Base-by-base conservation (phyloP, 1,139 yeast species). In the Pichia sp. region DNA sequence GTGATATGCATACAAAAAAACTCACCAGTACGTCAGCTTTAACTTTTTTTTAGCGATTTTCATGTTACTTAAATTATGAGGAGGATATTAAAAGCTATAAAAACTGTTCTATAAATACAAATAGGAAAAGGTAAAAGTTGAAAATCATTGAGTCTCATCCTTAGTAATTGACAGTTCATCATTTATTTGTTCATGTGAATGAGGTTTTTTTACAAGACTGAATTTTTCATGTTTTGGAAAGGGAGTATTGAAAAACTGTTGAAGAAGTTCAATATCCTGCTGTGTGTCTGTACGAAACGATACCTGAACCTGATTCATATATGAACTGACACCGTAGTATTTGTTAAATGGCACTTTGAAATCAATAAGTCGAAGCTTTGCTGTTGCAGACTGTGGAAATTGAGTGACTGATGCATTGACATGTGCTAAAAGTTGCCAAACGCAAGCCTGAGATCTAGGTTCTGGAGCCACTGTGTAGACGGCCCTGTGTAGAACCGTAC, bases 341-440 rank as follows among this genome's bases (percentile, higher is more conserved):
- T 35, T 34, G 3, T 35, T 38, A 4, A 29, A 28, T 4, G 49
- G 49, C 5, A 46, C 40, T 31, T 38, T 37, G 33, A 46, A 41
- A 30, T 46, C 49, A 8, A 43, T 14, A 23, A 43, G 31, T 13
- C 28, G 36, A 6, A 14, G 20, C 26, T 18, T 14, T 22, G 21
- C n/a, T n/a, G n/a, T n/a, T n/a, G n/a, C n/a, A n/a, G n/a, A n/a
- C n/a, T n/a, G n/a, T 9, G 14, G 24, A 19, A 18, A 9, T 5
- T 19, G 10, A 11, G 9, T 14, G 5, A 33, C 24, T 2, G 35
- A 16, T 9, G 18, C 23, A 20, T 26, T 19, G 7, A 34, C 28
- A n/a, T 36, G 43, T 3, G 40, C 23, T 21, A 28, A 40, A 4
- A 51, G 16, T 14, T 40, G 41, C 54, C 54, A 51, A 5, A 45